These are phyloP conservation scores for Salvia splendens DNA, from an alignment of 257 asterid species.

Conservation along the genomic window DNA sequence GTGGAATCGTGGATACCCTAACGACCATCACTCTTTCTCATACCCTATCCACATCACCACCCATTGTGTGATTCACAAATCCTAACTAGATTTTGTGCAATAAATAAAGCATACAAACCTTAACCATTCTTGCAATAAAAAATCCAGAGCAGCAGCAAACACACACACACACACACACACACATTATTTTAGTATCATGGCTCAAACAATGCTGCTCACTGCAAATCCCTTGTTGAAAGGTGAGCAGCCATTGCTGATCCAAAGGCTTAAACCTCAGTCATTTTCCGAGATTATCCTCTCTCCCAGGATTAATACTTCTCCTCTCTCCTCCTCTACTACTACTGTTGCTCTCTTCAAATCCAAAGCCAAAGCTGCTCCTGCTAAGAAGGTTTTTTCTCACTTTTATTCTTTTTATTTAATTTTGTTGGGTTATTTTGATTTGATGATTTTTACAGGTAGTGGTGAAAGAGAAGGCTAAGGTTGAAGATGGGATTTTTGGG, in stretches of 20 bases:
- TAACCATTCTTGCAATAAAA: not conserved
- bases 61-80: constrained; percentile 37
- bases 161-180: not conserved
- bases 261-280: constrained; percentile 52
- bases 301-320: constrained; percentile 39
- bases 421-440: not conserved
- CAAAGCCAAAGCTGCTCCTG: constrained; percentile 70
- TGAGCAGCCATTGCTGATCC: constrained; percentile 46
- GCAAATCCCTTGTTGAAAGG: constrained; percentile 44
- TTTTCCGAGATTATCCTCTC: constrained; percentile 45
- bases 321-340: constrained; percentile 32
- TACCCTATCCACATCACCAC: constrained; percentile 41
- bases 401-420: not conserved
- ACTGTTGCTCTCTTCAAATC: constrained; percentile 72
- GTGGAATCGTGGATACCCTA: constrained; percentile 32
- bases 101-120: constrained; percentile 10
- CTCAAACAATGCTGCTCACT: constrained; percentile 77
- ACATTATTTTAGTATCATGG: not conserved
- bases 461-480: constrained; percentile 59
- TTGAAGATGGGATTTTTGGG: constrained; percentile 88
- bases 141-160: no score
- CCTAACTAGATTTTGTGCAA: constrained; percentile 22
- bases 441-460: constrained; percentile 30
- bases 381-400: constrained; percentile 50
- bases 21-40: constrained; percentile 33